phyloP scores from a whole-genome alignment of 306 rosid genomes.

The Clitoria ternatea region DNA sequence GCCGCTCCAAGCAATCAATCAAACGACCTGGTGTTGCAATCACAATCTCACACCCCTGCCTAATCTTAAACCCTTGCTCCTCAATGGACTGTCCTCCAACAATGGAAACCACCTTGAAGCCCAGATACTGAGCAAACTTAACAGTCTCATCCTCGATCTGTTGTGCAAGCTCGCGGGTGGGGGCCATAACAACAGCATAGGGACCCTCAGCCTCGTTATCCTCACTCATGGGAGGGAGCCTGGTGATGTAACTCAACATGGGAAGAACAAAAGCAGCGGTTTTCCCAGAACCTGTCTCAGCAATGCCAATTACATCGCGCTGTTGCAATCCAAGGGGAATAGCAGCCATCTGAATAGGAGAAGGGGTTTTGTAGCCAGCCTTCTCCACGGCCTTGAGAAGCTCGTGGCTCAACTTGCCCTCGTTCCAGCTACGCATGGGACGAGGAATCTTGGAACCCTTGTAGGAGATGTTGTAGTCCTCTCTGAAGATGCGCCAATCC shows the following conservation, averaged over 20 bases:
- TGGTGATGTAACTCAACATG: slow-evolving; percentile 77
- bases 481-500: slow-evolving; percentile 89
- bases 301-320: slow-evolving; percentile 86
- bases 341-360: slow-evolving; percentile 96
- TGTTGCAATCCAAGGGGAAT: slow-evolving; percentile 82
- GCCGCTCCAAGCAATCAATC: slow-evolving; percentile 83
- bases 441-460: slow-evolving; percentile 86
- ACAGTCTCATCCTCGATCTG: slow-evolving; percentile 94
- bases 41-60: slow-evolving; percentile 89
- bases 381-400: slow-evolving; percentile 76
- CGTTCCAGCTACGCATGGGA: slow-evolving; percentile 77
- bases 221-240: slow-evolving; percentile 83
- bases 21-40: slow-evolving; percentile 93
- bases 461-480: slow-evolving; percentile 77
- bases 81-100: slow-evolving; percentile 95
- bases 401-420: slow-evolving; percentile 65
- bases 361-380: slow-evolving; percentile 85
- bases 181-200: slow-evolving; percentile 94
- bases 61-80: slow-evolving; percentile 85
- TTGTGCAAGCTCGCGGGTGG: slow-evolving; percentile 90
- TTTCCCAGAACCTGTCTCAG: slow-evolving; percentile 91
- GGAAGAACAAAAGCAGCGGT: slow-evolving; percentile 96
- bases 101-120: slow-evolving; percentile 81
- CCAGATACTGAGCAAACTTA: slow-evolving; percentile 76
- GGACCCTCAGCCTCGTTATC: slow-evolving; percentile 94